Percentiles rank a stretch among this genome's conserved stretches.
phyloP scores from a whole-genome alignment of 1,284 basidiomycete genomes.

The Phellopilus nigrolimitatus region DNA sequence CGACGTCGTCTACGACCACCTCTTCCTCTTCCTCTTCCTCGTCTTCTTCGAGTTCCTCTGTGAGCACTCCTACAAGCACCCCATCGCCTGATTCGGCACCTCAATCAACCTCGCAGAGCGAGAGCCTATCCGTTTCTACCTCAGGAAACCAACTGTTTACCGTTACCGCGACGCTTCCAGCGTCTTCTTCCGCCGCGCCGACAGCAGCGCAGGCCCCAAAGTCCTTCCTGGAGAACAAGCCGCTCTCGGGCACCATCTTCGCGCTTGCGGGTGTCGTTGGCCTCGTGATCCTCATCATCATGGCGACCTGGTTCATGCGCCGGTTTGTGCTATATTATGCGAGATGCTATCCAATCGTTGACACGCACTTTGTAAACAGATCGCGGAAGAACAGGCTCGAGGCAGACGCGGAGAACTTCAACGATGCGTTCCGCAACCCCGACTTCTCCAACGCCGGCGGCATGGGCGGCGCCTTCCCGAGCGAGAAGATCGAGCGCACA shows the following conservation, averaged over 20 bases:
- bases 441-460: no score
- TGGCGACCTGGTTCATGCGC: slow-evolving; percentile 46
- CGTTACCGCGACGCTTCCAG: slow-evolving; percentile 26
- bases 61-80: slow-evolving; percentile 21
- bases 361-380: no score
- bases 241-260: slow-evolving; percentile 54
- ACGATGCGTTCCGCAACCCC: slow-evolving; percentile 4
- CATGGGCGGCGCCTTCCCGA: slow-evolving; percentile 1
- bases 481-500: slow-evolving; percentile 9
- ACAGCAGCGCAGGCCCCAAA: slow-evolving; percentile 24
- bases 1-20: neutral
- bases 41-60: slow-evolving; percentile 19
- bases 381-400: slow-evolving; percentile 42
- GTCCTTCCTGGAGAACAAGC: slow-evolving; percentile 58
- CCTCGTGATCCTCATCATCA: slow-evolving; percentile 41
- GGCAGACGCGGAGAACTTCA: slow-evolving; percentile 23
- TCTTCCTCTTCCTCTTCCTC: slow-evolving; percentile 28
- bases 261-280: slow-evolving; percentile 46
- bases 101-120: slow-evolving; percentile 7
- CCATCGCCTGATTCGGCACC: neutral
- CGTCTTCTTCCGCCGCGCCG: slow-evolving; percentile 16
- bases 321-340: no score
- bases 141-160: slow-evolving; percentile 26
- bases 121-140: slow-evolving; percentile 18
- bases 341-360: no score